A percentile compares a stretch with the other conserved stretches of the same genome.
Evolutionary conservation across 257 asterid species (phyloP).

Genomic region (Lycium barbarum): DNA sequence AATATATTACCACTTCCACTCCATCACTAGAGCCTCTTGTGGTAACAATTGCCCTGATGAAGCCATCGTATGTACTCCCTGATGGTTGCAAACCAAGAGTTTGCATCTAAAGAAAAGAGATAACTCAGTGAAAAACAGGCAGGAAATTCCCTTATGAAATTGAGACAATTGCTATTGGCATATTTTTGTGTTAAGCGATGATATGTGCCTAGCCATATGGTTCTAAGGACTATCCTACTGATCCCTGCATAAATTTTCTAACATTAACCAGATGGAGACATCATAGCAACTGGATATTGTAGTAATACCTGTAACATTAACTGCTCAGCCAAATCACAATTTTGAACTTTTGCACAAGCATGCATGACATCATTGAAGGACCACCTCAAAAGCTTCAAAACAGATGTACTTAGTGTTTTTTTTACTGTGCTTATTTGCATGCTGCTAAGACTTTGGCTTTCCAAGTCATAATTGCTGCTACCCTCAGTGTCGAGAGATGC

Average conservation of each 20-base stretch:
- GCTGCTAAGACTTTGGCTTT: slow-evolving; percentile 35
- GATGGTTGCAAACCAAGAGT: slow-evolving; percentile 82
- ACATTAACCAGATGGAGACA: background rate
- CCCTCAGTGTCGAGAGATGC: slow-evolving; percentile 28
- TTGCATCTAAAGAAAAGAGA: slow-evolving; percentile 68
- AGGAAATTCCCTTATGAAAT: background rate
- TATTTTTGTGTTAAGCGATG: background rate
- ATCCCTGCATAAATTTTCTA: slow-evolving; percentile 13
- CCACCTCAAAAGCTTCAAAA: slow-evolving; percentile 60
- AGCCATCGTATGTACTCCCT: slow-evolving; percentile 62
- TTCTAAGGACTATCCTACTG: background rate
- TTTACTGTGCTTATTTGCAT: slow-evolving; percentile 41
- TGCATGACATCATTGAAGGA: slow-evolving; percentile 72
- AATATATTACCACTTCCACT: slow-evolving; percentile 71
- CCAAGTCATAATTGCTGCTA: slow-evolving; percentile 30
- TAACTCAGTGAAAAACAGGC: slow-evolving; percentile 23
- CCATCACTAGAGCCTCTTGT: slow-evolving; percentile 59
- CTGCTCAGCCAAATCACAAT: slow-evolving; percentile 65
- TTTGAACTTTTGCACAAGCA: slow-evolving; percentile 63
- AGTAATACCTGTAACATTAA: slow-evolving; percentile 73
- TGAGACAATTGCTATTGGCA: background rate
- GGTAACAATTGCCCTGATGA: slow-evolving; percentile 63
- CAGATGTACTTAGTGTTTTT: slow-evolving; percentile 47
- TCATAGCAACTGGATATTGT: slow-evolving; percentile 10
- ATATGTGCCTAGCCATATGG: background rate